Base-by-base conservation (phyloP, 768 basidiomycete species). In the Sporobolomyces phaffii region DNA sequence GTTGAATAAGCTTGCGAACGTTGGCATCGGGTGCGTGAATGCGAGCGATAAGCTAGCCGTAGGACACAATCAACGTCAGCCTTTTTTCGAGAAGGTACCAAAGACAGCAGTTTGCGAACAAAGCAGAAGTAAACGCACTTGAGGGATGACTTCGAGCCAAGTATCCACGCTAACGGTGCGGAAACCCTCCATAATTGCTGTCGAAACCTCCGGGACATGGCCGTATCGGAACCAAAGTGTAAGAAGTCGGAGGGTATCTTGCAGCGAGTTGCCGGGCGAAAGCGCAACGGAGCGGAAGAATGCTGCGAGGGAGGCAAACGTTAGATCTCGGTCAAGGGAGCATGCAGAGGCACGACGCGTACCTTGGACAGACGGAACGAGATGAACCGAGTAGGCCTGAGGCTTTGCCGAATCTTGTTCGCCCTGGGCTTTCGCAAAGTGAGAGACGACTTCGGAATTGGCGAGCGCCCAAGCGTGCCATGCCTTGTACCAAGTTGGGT, bases 151-250 rank as follows among this genome's bases (percentile, higher is more conserved):
- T 75, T 98, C 92, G 43, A 99, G 82, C 96, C 96, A 99, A 0
- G 93, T 98, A 75, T 99, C 92, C 57, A 99, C 87, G 75, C 89
- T 91, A 41, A 99, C 91, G 43, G 84, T 85, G 3, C 85, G 84
- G 78, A 96, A 91, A 1, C 94, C 93, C 60, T 80, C 86, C 29
- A 83, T 85, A 82, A 99, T 92, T 0, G 91, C 90, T 72, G 88
- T 82, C 73, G 87, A 90, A 72, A 99, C 92, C 63, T 90, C 87
- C 52, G 88, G 85, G 67, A 93, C 86, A 34, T 86, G 85, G 15
- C 94, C 96, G 76, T 87, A 97, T 75, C 94, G 94, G 83, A 99
- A 99, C 96, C 96, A 99, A 3, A 99, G 80, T 0, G 96, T 98
- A 40, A 99, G 80, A 11, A 98, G 80, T 22, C 96, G 85, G 18